Percentiles rank a stretch among this genome's conserved stretches.
These are phyloP conservation scores for Glycine soja DNA, from an alignment of 306 rosid genomes.

Conservation along the genomic window DNA sequence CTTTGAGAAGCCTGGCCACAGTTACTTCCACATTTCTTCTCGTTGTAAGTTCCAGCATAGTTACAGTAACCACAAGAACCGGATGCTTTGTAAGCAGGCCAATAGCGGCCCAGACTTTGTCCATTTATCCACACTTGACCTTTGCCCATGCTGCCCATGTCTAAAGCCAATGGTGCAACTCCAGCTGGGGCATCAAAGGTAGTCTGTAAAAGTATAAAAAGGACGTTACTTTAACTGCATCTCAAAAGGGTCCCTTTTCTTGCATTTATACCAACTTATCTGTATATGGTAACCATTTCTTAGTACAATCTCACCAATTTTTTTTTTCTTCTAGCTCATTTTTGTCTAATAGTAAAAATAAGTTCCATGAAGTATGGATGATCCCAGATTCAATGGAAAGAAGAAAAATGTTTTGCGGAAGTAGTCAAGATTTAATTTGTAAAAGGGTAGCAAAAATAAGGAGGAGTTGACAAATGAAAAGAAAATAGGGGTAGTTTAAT, in stretches of 20 bases:
- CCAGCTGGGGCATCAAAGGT: slow-evolving; percentile 89
- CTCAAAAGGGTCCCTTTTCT: slow-evolving; percentile 12
- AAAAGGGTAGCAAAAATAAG: not conserved
- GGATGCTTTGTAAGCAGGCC: slow-evolving; percentile 96
- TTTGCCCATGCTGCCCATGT: slow-evolving; percentile 95
- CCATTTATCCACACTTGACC: slow-evolving; percentile 97
- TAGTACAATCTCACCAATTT: not conserved
- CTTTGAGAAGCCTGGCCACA: slow-evolving; percentile 95
- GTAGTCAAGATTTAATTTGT: not conserved
- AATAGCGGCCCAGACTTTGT: slow-evolving; percentile 81
- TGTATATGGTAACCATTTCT: slow-evolving; percentile 9
- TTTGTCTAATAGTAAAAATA: not conserved
- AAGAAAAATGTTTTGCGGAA: not conserved
- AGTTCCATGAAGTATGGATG: not conserved
- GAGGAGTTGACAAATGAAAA: not conserved
- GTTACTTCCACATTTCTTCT: slow-evolving; percentile 76
- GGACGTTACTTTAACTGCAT: slow-evolving; percentile 14
- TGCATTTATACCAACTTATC: not conserved
- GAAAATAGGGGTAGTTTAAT: not conserved
- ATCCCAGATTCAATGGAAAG: slow-evolving; percentile 1
- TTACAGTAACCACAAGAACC: slow-evolving; percentile 79
- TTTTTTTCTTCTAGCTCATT: not conserved
- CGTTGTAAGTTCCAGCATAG: slow-evolving; percentile 77
- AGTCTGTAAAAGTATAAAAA: slow-evolving; percentile 61
- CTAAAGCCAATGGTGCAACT: slow-evolving; percentile 85